Conservation (phyloP, 2,329 filamentous ascomycete genomes). For the Cordyceps farinosa region DNA sequence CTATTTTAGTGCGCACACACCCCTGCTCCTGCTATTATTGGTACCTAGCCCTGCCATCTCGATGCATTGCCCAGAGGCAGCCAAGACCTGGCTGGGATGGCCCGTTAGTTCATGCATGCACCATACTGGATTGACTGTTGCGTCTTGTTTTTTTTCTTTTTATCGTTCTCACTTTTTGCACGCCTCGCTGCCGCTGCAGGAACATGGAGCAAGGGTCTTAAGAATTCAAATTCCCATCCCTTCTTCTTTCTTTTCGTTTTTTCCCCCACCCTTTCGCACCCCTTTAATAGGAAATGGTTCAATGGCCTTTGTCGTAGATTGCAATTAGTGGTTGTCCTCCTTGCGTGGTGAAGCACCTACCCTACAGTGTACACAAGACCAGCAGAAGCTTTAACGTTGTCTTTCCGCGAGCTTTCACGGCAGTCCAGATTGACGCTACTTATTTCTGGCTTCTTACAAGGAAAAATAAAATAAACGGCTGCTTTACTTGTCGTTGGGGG, state of each 20-base stretch:
- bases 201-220: neutral
- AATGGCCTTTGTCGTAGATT: neutral
- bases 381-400: no score
- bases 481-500: no score
- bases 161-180: neutral
- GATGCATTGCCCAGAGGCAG: neutral
- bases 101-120: neutral
- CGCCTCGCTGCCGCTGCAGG: neutral
- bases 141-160: neutral
- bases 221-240: neutral
- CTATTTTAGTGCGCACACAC: neutral
- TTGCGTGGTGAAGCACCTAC: no score
- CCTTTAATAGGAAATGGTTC: neutral
- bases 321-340: no score
- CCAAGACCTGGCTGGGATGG: neutral
- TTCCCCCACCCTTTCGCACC: neutral
- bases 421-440: no score
- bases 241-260: neutral
- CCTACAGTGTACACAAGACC: no score
- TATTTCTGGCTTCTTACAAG: no score
- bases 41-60: neutral
- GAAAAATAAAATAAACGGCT: no score
- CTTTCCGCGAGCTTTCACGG: no score
- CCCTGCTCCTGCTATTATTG: neutral
- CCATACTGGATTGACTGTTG: neutral